Base-by-base conservation (phyloP, 139 green algal species). In the Micractinium conductrix region DNA sequence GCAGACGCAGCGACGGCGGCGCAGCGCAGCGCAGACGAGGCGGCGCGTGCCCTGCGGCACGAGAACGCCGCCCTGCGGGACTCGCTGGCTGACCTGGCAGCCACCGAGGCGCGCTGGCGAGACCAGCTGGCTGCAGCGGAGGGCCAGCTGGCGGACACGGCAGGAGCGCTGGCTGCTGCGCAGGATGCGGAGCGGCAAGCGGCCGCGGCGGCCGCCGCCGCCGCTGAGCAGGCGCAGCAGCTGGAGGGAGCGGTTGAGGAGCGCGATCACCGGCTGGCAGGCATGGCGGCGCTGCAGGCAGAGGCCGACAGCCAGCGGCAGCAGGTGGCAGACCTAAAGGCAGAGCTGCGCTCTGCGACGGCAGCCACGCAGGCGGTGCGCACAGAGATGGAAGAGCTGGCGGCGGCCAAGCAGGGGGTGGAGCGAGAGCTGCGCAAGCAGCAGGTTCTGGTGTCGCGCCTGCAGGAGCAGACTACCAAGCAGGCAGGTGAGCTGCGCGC, bases 61-160 rank as follows among this genome's bases (percentile, higher is more conserved):
- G 68, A 85, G 35, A 78, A 69, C 6, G 65, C 42, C 37, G 45
- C n/a, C 22, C 50, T 85, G 67, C 80, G 38, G 0, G 80, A 68
- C 24, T 78, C 80, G 14, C 45, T 85, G 8, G 68, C 45, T 42
- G 45, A 79, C 33, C 45, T 85, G 44, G 80, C 67, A 4, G 68
- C 48, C 26, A 24, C 45, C 0, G 80, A 85, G 38, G 68, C 37
- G 26, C 4, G 19, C 2, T 50, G 53, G 80, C 19, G 65, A 68
- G 44, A 71, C 37, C 45, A 55, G 67, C 14, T 62, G 68, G 26
- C 16, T 8, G 33, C 70, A 28, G n/a, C 40, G 9, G 45, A 78
- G 26, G 48, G 16, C 28, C 14, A n/a, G 60, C 30, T 74, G 30
- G 78, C 30, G 19, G 44, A 43, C 12, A 28, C 76, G 0, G 16